Percentiles rank a stretch among this genome's conserved stretches.
These are phyloP conservation scores for Euphorbia schlechtendalii DNA, from an alignment of 441 rosid species.

Conservation along the genomic window DNA sequence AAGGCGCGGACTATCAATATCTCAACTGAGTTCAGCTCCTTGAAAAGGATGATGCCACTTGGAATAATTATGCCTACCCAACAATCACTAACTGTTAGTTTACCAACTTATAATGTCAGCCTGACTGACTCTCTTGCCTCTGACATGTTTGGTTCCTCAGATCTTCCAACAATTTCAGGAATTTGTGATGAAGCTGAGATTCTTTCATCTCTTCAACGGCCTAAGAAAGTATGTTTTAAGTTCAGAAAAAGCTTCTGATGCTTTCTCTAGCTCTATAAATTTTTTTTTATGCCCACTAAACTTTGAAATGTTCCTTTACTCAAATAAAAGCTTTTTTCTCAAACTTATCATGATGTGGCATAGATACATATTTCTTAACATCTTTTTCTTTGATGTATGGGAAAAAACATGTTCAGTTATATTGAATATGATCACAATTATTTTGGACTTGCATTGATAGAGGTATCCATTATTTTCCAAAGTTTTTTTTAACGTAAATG, in stretches of 20 bases:
- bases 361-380: background rate
- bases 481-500: background rate
- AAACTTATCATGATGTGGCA: background rate
- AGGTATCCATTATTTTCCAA: background rate
- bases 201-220: constrained; percentile 97
- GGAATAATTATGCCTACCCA: constrained; percentile 93
- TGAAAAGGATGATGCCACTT: constrained; percentile 97
- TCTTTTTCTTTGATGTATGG: background rate
- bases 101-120: constrained; percentile 56
- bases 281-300: background rate
- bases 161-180: constrained; percentile 88
- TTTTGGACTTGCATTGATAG: background rate
- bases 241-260: background rate
- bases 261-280: background rate
- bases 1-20: constrained; percentile 81
- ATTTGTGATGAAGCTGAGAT: constrained; percentile 98
- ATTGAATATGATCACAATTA: constrained; percentile 1
- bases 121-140: constrained; percentile 45
- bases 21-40: constrained; percentile 93
- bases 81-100: constrained; percentile 87
- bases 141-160: constrained; percentile 66
- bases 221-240: constrained; percentile 64
- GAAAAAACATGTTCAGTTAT: background rate
- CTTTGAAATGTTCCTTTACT: background rate
- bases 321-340: background rate